Evolutionary conservation across 352 stramenopile species (phyloP).

Genomic region (Phytophthora citrophthora): DNA sequence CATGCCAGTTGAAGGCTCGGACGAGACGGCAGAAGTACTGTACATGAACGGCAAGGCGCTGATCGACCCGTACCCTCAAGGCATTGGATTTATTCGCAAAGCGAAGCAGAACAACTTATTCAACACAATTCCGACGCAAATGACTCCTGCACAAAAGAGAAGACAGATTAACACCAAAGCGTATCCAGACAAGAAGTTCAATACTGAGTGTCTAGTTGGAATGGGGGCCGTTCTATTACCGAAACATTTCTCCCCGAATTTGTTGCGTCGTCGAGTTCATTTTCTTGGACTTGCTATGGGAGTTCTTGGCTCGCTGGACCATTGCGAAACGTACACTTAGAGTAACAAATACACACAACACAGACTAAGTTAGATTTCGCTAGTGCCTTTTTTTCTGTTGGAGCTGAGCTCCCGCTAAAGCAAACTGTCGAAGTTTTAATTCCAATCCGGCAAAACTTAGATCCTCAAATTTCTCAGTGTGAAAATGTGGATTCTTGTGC

Average conservation of each 20-base stretch:
- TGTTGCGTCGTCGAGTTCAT: slow-evolving; percentile 53
- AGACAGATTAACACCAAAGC: slow-evolving; percentile 10
- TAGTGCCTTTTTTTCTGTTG: slow-evolving; percentile 11
- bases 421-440: slow-evolving; percentile 15
- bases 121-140: slow-evolving; percentile 53
- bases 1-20: slow-evolving; percentile 22
- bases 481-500: slow-evolving; percentile 26
- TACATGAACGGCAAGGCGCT: slow-evolving; percentile 35
- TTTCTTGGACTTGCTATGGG: slow-evolving; percentile 44
- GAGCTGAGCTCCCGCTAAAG: slow-evolving; percentile 9
- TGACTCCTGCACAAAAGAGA: slow-evolving; percentile 52
- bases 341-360: slow-evolving; percentile 3
- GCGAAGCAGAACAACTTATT: slow-evolving; percentile 44
- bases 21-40: slow-evolving; percentile 27
- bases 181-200: slow-evolving; percentile 24
- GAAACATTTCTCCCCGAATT: slow-evolving; percentile 30
- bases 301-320: slow-evolving; percentile 32
- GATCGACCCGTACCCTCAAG: slow-evolving; percentile 34
- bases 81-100: slow-evolving; percentile 42
- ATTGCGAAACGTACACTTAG: slow-evolving; percentile 37
- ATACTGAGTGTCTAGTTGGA: slow-evolving; percentile 53
- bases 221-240: slow-evolving; percentile 54
- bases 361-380: slow-evolving; percentile 7
- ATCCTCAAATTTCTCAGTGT: slow-evolving; percentile 9
- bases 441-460: slow-evolving; percentile 16